Percentiles rank a stretch among this genome's conserved stretches.
phyloP scores from a whole-genome alignment of 2,329 filamentous ascomycete species.

The Alternaria arborescens region DNA sequence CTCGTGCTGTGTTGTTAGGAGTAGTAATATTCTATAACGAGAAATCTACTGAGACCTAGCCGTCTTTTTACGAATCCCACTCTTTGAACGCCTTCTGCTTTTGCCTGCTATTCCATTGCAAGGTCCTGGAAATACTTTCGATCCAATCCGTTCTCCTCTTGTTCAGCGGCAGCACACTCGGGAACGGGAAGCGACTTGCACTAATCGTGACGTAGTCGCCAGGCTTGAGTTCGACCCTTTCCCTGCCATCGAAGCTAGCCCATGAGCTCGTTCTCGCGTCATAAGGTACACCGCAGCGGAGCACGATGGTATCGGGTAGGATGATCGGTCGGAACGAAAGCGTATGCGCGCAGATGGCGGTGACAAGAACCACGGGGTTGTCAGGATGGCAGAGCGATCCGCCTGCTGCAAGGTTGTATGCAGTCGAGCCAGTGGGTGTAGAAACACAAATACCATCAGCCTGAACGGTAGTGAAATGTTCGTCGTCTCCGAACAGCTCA shows the following conservation, averaged over 20 bases:
- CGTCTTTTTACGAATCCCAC: slow-evolving; percentile 30
- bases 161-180: slow-evolving; percentile 75
- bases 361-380: slow-evolving; percentile 94
- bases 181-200: slow-evolving; percentile 81
- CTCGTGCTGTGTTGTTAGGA: not conserved
- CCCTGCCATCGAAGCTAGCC: slow-evolving; percentile 97
- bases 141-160: slow-evolving; percentile 80
- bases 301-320: slow-evolving; percentile 91
- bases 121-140: slow-evolving; percentile 78
- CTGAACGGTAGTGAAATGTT: slow-evolving; percentile 92
- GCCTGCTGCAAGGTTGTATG: slow-evolving; percentile 95
- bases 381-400: slow-evolving; percentile 95
- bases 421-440: slow-evolving; percentile 92
- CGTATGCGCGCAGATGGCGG: slow-evolving; percentile 93
- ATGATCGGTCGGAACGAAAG: slow-evolving; percentile 97
- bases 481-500: slow-evolving; percentile 92
- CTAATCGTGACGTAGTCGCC: slow-evolving; percentile 88
- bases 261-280: slow-evolving; percentile 87
- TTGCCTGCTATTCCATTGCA: slow-evolving; percentile 83
- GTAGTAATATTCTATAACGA: not conserved
- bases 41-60: not conserved
- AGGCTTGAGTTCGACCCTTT: slow-evolving; percentile 75
- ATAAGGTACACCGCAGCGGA: slow-evolving; percentile 93
- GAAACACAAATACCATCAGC: slow-evolving; percentile 94
- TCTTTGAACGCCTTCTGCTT: slow-evolving; percentile 69